phyloP scores from a whole-genome alignment of 257 asterid genomes.

The Penstemon eatonii region DNA sequence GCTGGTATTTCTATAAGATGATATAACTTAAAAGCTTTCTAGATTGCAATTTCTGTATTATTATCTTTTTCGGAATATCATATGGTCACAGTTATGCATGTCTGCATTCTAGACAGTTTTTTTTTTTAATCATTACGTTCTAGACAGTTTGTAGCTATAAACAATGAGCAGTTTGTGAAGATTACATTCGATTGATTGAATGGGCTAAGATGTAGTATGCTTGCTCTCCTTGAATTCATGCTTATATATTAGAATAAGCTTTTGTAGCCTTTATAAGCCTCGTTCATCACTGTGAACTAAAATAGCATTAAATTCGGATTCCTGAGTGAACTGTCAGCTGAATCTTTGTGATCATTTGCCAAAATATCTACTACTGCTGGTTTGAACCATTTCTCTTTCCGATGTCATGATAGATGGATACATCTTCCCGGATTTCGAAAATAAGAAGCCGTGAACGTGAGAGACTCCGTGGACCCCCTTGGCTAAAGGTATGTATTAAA shows the following conservation, averaged over 20 bases:
- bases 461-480: constrained; percentile 95
- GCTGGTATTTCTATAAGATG: constrained; percentile 53
- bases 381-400: constrained; percentile 40
- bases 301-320: background rate
- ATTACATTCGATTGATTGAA: constrained; percentile 16
- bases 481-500: constrained; percentile 74
- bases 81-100: background rate
- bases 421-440: constrained; percentile 88
- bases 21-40: constrained; percentile 20
- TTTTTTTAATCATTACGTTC: background rate
- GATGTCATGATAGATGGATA: constrained; percentile 95
- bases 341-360: constrained; percentile 7
- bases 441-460: constrained; percentile 93
- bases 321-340: constrained; percentile 4
- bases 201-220: constrained; percentile 4
- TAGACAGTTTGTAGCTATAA: constrained; percentile 3
- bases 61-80: constrained; percentile 13
- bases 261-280: background rate
- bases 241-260: background rate
- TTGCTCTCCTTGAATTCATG: background rate
- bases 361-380: constrained; percentile 17
- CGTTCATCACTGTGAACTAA: constrained; percentile 10
- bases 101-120: background rate
- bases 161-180: constrained; percentile 16
- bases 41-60: constrained; percentile 15